Evolutionary conservation across 768 basidiomycete genomes (phyloP), one percentile per base, ranked within the genome.

Genomic region (Podaxis mareebaensis): DNA sequence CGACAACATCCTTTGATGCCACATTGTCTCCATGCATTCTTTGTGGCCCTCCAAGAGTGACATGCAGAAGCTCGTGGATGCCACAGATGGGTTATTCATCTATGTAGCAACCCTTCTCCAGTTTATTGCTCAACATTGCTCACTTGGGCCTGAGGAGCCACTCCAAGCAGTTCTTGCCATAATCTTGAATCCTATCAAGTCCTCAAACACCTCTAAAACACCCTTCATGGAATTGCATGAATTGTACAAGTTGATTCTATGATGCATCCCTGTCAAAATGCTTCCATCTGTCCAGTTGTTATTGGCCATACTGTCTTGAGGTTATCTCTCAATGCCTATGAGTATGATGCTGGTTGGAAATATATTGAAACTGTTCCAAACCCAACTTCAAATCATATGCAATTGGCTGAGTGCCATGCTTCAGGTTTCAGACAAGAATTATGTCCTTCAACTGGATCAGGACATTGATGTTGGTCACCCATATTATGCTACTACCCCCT

Each of bases 21-120:
- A 22, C 15, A 44, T 30, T n/a, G 10, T 51, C 4, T 3, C 26
- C n/a, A 11, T 3, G n/a, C 33, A 11, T 3, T 38, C 20, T 15
- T 17, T 30, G 0, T 68, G 67, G 67, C 69, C 69, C 0, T 53
- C 64, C 1, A 28, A 60, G 7, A 17, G 8, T 3, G 59, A 54
- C 64, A 42, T 70, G 4, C 10, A 57, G 13, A 58, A 4, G 7
- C 54, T 68, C 10, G 69, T 75, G 6, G 26, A 64, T 7, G 67
- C 67, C 38, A 64, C 73, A 0, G 62, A 65, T 0, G 69, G 73
- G 0, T 61, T 73, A 12, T 74, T 74, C 51, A 69, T 75, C 11
- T 74, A 72, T 57, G 69, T 72, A 1, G 39, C 68, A n/a, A 71
- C 73, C 0, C 69, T 71, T 3, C 54, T 70, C 52, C 69, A 69